phyloP scores from a whole-genome alignment of 305 asterid species.

The Coffea humblotiana region DNA sequence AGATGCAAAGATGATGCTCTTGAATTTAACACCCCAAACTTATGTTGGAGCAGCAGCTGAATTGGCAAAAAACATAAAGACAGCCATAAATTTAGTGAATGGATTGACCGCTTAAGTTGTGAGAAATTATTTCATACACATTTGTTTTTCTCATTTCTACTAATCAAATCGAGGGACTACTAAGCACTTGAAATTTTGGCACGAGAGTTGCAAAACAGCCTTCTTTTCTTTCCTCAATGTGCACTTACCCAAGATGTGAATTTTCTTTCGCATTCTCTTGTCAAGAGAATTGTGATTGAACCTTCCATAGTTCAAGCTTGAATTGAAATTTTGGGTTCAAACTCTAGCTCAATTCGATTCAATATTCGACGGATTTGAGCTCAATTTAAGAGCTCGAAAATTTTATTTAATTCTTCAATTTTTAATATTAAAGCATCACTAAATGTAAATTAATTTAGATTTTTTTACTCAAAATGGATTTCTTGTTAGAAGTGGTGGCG shows the following conservation, averaged over 20 bases:
- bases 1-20: conserved; percentile 61
- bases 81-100: conserved; percentile 37
- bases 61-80: conserved; percentile 50
- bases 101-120: conserved; percentile 17
- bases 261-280: no score
- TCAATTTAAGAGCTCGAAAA: no score
- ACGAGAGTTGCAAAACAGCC: background rate
- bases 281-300: background rate
- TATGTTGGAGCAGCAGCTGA: conserved; percentile 69
- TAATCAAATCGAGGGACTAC: background rate
- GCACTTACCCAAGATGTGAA: background rate
- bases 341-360: no score
- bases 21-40: conserved; percentile 67
- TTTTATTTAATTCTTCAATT: no score
- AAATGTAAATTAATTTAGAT: no score
- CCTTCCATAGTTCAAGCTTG: no score
- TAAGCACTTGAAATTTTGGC: background rate
- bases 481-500: no score
- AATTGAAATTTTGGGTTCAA: no score
- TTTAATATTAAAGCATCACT: no score
- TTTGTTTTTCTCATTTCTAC: background rate
- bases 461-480: no score
- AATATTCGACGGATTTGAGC: no score
- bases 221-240: background rate
- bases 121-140: background rate